Evolutionary conservation across 192 early-diverging fungal species (phyloP).

Genomic region (Coemansia reversa): DNA sequence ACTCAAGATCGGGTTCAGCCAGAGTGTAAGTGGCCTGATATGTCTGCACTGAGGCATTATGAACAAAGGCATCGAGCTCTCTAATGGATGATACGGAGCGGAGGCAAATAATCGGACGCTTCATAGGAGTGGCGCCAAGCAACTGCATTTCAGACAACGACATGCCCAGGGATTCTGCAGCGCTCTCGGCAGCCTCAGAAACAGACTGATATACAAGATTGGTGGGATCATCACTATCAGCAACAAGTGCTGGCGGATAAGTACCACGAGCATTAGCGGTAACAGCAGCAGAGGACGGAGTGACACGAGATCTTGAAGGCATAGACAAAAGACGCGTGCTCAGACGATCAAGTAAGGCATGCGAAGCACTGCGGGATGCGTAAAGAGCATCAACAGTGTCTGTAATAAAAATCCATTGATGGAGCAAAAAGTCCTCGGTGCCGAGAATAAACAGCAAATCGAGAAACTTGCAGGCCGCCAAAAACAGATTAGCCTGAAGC

Average conservation of each 20-base stretch:
- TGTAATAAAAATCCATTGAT: slow-evolving; percentile 94
- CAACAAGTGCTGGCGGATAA: slow-evolving; percentile 32
- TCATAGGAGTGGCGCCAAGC: slow-evolving; percentile 42
- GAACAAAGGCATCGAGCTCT: slow-evolving; percentile 77
- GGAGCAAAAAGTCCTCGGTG: slow-evolving; percentile 81
- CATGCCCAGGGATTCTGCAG: slow-evolving; percentile 14
- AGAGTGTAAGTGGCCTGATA: slow-evolving; percentile 73
- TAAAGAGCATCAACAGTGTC: slow-evolving; percentile 76
- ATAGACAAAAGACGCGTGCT: slow-evolving; percentile 58
- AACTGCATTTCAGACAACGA: slow-evolving; percentile 18
- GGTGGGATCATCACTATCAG: slow-evolving; percentile 26
- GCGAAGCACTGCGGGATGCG: slow-evolving; percentile 52
- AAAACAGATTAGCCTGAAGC: slow-evolving; percentile 69
- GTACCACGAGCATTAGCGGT: slow-evolving; percentile 4
- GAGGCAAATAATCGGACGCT: slow-evolving; percentile 76
- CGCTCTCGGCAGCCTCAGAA: background rate
- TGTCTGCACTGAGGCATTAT: slow-evolving; percentile 68
- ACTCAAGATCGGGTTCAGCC: slow-evolving; percentile 70
- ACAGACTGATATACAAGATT: slow-evolving; percentile 30
- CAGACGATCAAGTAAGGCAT: slow-evolving; percentile 68
- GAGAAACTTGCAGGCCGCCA: slow-evolving; percentile 87
- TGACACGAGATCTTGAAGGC: slow-evolving; percentile 14
- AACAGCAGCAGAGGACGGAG: background rate
- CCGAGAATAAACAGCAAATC: slow-evolving; percentile 79
- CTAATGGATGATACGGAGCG: slow-evolving; percentile 63